Evolutionary conservation across 2,329 filamentous ascomycete species (phyloP), one percentile per base, ranked within the genome.

Genomic region (Epichloe gansuensis): DNA sequence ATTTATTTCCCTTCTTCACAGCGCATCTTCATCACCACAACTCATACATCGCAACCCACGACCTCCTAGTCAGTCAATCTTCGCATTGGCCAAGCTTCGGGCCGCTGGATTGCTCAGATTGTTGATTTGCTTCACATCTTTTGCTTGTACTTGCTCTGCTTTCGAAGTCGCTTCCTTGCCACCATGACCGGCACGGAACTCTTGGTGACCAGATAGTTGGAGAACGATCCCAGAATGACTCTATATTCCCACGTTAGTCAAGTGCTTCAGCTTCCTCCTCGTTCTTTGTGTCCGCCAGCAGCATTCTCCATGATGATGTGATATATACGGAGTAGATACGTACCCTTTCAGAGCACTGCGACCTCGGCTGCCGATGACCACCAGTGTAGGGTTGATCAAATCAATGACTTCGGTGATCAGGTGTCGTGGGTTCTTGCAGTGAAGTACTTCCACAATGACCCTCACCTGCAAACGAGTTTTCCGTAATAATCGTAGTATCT

Each of bases 171-270:
- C 74, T 95, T 96, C 54, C 93, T 78, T 7, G 93, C 93, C 38
- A 97, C 93, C 93, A 98, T 98, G 55, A 98, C 93, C 0, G 93
- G 93, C 15, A 95, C 90, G 2, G 88, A 95, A 57, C 89, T 95
- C 72, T 97, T 97, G 39, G 90, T 95, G 35, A 98, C 91, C 7
- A 98, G 77, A 64, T 98, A 98, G 66, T 97, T 97, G 55, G 88
- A 95, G 69, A 98, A 97, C 0, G 91, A 96, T 28, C 93, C 93
- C 34, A 98, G 78, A 55, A 98, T 84, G 23, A 96, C 91, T 64
- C 91, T 94, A 60, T 47, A 21, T 37, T 8, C 31, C 31, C 31
- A 11, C 31, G 31, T 31, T 31, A 31, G 31, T 3, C 31, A 4
- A 31, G 31, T 31, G 9, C 31, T 31, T 31, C 17, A 2, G 17